Evolutionary conservation across 2,329 filamentous ascomycete species (phyloP).

Genomic region (Aspergillus uvarum): DNA sequence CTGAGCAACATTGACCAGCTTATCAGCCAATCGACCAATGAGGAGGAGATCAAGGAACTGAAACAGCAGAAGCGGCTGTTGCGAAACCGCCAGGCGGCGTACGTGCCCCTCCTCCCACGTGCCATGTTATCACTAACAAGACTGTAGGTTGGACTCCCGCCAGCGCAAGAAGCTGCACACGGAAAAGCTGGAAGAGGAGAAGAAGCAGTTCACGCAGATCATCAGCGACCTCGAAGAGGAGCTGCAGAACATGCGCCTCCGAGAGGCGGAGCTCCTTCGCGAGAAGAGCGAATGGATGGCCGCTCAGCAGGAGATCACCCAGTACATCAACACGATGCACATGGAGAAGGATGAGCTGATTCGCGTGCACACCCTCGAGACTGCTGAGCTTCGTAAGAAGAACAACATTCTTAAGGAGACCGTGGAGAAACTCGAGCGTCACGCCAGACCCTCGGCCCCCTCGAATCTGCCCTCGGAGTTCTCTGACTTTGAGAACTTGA

Average conservation of each 20-base stretch:
- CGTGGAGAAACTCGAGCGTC: slow-evolving; percentile 50
- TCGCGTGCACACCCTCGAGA: slow-evolving; percentile 82
- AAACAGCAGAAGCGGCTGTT: slow-evolving; percentile 97
- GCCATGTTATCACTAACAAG: slow-evolving; percentile 17
- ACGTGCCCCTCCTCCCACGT: slow-evolving; percentile 47
- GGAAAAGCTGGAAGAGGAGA: slow-evolving; percentile 92
- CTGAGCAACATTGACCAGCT: slow-evolving; percentile 92
- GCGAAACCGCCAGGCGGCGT: slow-evolving; percentile 95
- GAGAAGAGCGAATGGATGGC: slow-evolving; percentile 65
- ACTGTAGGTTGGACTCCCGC: slow-evolving; percentile 78
- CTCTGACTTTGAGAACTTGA: slow-evolving; percentile 77
- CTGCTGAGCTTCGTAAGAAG: slow-evolving; percentile 88
- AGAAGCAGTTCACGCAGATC: slow-evolving; percentile 80
- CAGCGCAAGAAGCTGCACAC: slow-evolving; percentile 99
- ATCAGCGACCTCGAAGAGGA: slow-evolving; percentile 79
- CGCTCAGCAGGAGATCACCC: slow-evolving; percentile 71
- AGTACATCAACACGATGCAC: slow-evolving; percentile 73
- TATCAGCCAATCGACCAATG: slow-evolving; percentile 76
- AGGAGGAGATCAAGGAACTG: slow-evolving; percentile 93
- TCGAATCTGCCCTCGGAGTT: slow-evolving; percentile 66
- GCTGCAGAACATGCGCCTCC: slow-evolving; percentile 65
- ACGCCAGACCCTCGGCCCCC: slow-evolving; percentile 46
- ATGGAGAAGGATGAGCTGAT: slow-evolving; percentile 92
- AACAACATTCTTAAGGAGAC: slow-evolving; percentile 75
- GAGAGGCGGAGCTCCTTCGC: slow-evolving; percentile 51